phyloP scores from a whole-genome alignment of 202 grass and related monocot species.

The Dendrocalamus latiflorus region DNA sequence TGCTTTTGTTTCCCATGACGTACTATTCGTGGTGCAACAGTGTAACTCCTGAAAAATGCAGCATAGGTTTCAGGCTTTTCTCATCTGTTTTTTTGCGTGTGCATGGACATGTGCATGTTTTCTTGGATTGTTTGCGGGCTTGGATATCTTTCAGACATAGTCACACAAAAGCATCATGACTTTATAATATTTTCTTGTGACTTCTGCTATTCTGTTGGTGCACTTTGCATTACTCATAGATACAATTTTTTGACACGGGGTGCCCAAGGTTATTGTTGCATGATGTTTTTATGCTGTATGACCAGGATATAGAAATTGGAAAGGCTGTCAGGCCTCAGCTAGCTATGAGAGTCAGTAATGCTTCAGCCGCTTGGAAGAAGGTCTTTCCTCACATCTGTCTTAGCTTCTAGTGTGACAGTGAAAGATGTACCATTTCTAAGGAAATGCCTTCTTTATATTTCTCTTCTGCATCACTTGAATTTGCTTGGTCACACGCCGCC shows the following conservation, averaged over 20 bases:
- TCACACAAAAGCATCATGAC: neutral
- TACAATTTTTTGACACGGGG: neutral
- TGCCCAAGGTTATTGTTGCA: neutral
- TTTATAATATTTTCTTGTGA: constrained; percentile 5
- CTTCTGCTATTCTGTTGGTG: neutral
- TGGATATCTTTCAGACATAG: neutral
- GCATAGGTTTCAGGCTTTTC: neutral
- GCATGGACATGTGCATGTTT: neutral
- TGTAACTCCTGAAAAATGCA: neutral
- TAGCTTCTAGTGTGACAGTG: constrained; percentile 20
- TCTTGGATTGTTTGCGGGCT: neutral
- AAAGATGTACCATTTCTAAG: constrained; percentile 15
- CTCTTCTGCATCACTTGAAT: constrained; percentile 20
- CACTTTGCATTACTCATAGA: neutral
- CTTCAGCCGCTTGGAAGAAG: constrained; percentile 91
- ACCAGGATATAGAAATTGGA: constrained; percentile 94
- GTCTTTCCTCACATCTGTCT: constrained; percentile 21
- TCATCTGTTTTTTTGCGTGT: neutral
- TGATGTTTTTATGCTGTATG: constrained; percentile 8
- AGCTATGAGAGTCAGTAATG: constrained; percentile 69
- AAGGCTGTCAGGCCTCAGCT: constrained; percentile 91
- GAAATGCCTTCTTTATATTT: constrained; percentile 9
- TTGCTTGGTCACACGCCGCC: constrained; percentile 4
- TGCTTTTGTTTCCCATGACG: neutral
- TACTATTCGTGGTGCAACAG: neutral